A percentile compares a stretch with the other conserved stretches of the same genome.
Evolutionary conservation across 2,329 filamentous ascomycete species (phyloP).

Genomic region (Talaromyces verruculosus): DNA sequence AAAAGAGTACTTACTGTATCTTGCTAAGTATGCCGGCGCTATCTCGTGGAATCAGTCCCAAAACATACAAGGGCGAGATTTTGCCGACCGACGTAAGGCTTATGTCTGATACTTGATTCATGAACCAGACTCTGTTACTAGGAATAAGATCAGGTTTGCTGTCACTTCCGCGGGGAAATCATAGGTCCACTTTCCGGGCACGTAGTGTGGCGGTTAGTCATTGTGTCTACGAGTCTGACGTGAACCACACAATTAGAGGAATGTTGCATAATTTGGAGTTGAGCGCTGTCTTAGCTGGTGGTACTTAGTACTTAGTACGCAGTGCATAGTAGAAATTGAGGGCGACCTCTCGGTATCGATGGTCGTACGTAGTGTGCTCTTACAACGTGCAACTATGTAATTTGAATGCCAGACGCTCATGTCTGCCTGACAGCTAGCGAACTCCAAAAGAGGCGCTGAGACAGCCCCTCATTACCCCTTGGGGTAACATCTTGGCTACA

Average conservation of each 20-base stretch:
- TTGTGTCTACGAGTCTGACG: not conserved
- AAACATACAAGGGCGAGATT: not conserved
- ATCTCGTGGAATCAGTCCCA: not conserved
- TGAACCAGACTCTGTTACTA: not conserved
- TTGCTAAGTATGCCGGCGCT: not conserved
- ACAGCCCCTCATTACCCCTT: not conserved
- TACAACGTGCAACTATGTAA: not conserved
- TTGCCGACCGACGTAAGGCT: not conserved
- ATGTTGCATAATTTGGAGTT: not conserved
- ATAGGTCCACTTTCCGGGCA: slow-evolving; percentile 9
- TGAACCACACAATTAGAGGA: not conserved
- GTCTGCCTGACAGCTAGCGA: not conserved
- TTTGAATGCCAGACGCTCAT: not conserved
- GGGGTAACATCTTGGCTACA: not conserved
- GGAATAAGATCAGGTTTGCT: not conserved
- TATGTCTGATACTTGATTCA: not conserved
- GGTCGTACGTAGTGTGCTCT: not conserved
- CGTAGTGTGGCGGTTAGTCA: not conserved
- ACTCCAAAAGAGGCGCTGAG: not conserved
- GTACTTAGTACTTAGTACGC: not conserved
- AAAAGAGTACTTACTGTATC: not conserved
- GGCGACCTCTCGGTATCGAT: not conserved
- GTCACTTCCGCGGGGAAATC: slow-evolving; percentile 6
- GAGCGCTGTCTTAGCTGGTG: not conserved
- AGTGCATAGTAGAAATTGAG: not conserved